phyloP scores from a whole-genome alignment of 2,329 filamentous ascomycete species.

The Botrytis deweyae region DNA sequence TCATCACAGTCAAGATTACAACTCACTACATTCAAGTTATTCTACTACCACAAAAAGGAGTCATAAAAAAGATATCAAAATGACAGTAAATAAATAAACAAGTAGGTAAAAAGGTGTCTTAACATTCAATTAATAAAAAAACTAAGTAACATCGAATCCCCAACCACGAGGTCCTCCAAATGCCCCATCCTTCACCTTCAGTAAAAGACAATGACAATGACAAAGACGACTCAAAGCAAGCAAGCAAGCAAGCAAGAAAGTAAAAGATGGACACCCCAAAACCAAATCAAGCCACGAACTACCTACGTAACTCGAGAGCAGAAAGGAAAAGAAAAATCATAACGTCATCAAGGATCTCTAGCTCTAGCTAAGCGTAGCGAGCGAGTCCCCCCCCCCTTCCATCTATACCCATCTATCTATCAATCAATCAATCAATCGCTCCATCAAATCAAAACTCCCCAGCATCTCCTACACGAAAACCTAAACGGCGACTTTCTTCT shows the following conservation, averaged over 20 bases:
- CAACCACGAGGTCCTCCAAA: background rate
- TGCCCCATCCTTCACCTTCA: background rate
- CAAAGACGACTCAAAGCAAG: background rate
- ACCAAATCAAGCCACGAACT: background rate
- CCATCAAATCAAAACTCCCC: background rate
- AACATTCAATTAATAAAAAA: background rate
- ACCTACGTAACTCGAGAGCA: background rate
- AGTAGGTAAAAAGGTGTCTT: background rate
- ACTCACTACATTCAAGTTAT: background rate
- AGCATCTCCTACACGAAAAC: background rate
- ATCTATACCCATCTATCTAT: background rate
- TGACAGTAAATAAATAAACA: background rate
- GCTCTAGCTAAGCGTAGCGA: constrained; percentile 15
- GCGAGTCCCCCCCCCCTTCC: background rate
- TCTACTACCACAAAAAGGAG: fast-evolving
- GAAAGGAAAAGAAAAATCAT: background rate
- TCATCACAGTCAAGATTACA: no score
- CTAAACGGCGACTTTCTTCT: constrained; percentile 13
- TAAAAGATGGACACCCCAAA: background rate
- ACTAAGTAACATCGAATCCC: background rate
- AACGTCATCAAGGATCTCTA: constrained; percentile 5
- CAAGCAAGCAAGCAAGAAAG: background rate
- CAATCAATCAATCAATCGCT: background rate
- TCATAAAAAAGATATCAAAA: background rate
- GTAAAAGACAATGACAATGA: background rate